Evolutionary conservation across 257 asterid genomes (phyloP).

Genomic region (Solanum pennellii): DNA sequence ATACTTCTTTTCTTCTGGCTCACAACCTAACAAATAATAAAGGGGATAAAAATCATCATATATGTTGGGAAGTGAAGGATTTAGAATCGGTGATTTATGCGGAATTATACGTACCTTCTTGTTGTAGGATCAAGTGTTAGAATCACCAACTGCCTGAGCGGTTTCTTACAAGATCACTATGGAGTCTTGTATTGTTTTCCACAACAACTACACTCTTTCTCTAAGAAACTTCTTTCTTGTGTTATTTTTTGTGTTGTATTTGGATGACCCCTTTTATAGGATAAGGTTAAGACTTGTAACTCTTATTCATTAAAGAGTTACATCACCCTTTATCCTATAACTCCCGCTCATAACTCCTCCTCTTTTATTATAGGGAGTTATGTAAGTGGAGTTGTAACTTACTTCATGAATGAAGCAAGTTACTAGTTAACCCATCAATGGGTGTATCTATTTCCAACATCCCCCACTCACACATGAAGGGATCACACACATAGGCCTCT

Average conservation of each 20-base stretch:
- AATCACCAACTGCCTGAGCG: background rate
- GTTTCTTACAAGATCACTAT: background rate
- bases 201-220: background rate
- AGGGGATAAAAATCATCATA: no score
- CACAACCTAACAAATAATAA: background rate
- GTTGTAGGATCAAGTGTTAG: background rate
- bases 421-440: background rate
- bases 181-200: background rate
- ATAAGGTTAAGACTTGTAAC: background rate
- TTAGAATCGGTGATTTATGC: background rate
- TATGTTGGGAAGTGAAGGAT: background rate
- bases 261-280: background rate
- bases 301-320: background rate
- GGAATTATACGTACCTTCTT: background rate
- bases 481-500: background rate
- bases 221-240: no score
- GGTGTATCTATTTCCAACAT: background rate
- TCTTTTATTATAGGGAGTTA: background rate
- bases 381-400: background rate
- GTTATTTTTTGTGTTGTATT: no score
- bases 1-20: background rate
- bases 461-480: background rate
- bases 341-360: background rate
- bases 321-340: background rate
- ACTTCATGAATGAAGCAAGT: background rate